Conservation (phyloP, 352 stramenopile genomes). For the Pilasporangium apinafurcum region DNA sequence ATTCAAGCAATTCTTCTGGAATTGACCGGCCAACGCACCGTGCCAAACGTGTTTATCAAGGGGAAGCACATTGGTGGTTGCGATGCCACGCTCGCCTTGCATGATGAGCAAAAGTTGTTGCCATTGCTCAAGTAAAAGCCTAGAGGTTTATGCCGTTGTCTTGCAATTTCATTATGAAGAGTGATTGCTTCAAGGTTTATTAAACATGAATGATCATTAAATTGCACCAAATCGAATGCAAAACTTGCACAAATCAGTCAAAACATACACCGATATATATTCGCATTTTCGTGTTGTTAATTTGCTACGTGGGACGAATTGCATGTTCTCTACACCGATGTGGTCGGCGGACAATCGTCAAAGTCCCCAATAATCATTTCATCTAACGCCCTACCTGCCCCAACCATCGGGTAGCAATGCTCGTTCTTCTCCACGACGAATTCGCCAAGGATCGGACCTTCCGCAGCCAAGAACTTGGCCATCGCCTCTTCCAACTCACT, state of each 20-base stretch:
- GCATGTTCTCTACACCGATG: conserved; percentile 72
- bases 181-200: no score
- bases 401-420: conserved; percentile 94
- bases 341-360: conserved; percentile 89
- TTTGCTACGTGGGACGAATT: no score
- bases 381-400: conserved; percentile 84
- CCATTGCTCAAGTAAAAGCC: conserved; percentile 40
- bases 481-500: conserved; percentile 89
- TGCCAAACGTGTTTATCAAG: conserved; percentile 98
- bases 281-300: no score
- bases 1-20: conserved; percentile 90
- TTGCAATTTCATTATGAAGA: no score
- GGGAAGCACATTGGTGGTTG: conserved; percentile 95
- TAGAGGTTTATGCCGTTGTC: neutral
- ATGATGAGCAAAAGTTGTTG: conserved; percentile 48
- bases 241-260: no score
- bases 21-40: conserved; percentile 93
- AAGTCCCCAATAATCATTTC: conserved; percentile 97
- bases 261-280: no score
- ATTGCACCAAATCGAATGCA: no score
- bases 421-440: conserved; percentile 94
- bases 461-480: conserved; percentile 90
- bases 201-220: no score
- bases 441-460: conserved; percentile 91
- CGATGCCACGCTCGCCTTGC: conserved; percentile 61